phyloP scores from a whole-genome alignment of 2,329 filamentous ascomycete genomes.

The Thelonectria blattea region DNA sequence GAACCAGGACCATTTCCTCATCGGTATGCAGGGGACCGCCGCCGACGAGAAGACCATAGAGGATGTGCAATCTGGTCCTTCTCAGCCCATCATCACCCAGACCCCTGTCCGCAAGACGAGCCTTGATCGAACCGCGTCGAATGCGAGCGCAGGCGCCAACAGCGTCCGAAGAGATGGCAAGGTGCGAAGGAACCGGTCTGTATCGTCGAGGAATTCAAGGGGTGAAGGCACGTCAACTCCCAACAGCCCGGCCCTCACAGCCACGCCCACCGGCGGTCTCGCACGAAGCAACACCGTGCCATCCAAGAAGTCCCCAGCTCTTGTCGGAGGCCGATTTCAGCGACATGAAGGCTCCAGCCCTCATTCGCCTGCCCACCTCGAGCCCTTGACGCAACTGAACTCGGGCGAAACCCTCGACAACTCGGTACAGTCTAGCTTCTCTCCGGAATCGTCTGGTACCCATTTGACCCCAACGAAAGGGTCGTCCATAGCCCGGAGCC shows the following conservation, averaged over 20 bases:
- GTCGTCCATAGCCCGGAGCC: slow-evolving; percentile 51
- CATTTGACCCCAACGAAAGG: slow-evolving; percentile 39
- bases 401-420: slow-evolving; percentile 31
- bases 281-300: slow-evolving; percentile 87
- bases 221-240: slow-evolving; percentile 76
- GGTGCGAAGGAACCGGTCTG: slow-evolving; percentile 86
- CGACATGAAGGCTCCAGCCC: slow-evolving; percentile 42
- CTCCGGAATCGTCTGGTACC: slow-evolving; percentile 37
- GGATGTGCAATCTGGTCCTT: slow-evolving; percentile 70
- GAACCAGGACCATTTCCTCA: slow-evolving; percentile 97
- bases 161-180: slow-evolving; percentile 82
- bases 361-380: slow-evolving; percentile 44
- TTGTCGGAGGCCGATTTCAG: slow-evolving; percentile 71
- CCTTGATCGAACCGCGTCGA: slow-evolving; percentile 73
- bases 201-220: slow-evolving; percentile 86
- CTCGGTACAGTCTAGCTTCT: slow-evolving; percentile 39
- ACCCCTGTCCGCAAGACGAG: slow-evolving; percentile 60
- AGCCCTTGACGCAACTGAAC: slow-evolving; percentile 47
- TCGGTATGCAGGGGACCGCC: slow-evolving; percentile 98
- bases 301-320: slow-evolving; percentile 82
- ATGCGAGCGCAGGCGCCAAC: slow-evolving; percentile 85
- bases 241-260: slow-evolving; percentile 61
- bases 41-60: slow-evolving; percentile 80
- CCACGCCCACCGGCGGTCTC: slow-evolving; percentile 62
- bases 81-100: slow-evolving; percentile 51